Base-by-base conservation (phyloP, 108 stramenopile species). In the Cylindrotheca closterium region DNA sequence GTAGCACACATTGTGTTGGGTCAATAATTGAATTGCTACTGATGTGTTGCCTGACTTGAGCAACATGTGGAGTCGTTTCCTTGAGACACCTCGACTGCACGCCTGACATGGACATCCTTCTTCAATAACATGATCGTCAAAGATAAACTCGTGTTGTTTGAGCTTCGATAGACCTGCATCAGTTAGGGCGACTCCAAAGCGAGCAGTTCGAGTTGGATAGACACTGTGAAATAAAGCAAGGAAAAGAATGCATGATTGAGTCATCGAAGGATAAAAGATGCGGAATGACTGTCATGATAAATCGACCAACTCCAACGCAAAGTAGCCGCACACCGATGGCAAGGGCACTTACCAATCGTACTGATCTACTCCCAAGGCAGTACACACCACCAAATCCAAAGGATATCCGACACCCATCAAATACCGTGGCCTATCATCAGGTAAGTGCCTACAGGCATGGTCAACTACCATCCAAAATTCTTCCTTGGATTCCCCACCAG, bases 321-420 rank as follows among this genome's bases (percentile, higher is more conserved):
- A 42, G 7, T 42, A n/a, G 7, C 15, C 10, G 37, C 37, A 42
- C 10, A 42, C 10, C 7, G 37, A 42, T 7, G 15, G 37, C 37
- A 15, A 42, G 37, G 15, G 37, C 37, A 42, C 37, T 7, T 42
- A 42, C 37, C 96, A 99, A 82, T 99, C 98, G 67, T 91, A 99
- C 96, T 97, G 96, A 65, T 99, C 96, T 7, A 97, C 96, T 28
- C 98, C 98, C 61, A 99, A 73, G 5, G 94, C 97, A 1, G 93
- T 92, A 70, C 98, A 98, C 4, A 99, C 95, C 17, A 99, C 98
- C 64, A 99, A 79, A 71, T 99, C 98, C 8, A 99, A 67, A 46
- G 98, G 97, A 80, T 98, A 97, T 23, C 98, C 98, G 1, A 99
- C 98, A 1, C 98, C 98, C 98, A 99, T 99, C 47, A 97, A 67